These are phyloP conservation scores for Leishmania arabica DNA, from an alignment of 208 protist species.

Conservation along the genomic window DNA sequence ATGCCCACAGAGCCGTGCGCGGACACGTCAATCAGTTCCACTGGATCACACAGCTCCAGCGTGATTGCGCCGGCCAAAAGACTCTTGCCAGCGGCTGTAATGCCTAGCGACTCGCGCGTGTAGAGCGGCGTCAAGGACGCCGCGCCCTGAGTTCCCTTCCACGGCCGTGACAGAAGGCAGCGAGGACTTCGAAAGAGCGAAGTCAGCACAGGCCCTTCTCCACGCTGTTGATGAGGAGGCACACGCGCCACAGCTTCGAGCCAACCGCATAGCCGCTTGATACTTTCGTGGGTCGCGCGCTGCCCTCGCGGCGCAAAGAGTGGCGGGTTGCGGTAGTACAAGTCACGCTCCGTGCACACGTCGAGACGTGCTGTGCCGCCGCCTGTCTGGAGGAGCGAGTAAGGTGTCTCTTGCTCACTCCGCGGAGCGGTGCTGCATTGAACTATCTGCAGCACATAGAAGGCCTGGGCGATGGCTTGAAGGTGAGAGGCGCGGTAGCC, in stretches of 20 bases:
- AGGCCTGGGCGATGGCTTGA: constrained; percentile 20
- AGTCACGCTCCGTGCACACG: constrained; percentile 70
- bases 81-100: constrained; percentile 42
- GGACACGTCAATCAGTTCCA: constrained; percentile 15
- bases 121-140: constrained; percentile 15
- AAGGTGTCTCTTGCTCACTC: not conserved
- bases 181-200: constrained; percentile 19
- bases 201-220: not conserved
- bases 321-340: constrained; percentile 72
- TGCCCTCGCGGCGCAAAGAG: constrained; percentile 55
- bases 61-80: constrained; percentile 36
- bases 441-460: constrained; percentile 20
- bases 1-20: constrained; percentile 6
- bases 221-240: not conserved
- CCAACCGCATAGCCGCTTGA: constrained; percentile 37
- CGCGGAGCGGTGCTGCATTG: not conserved
- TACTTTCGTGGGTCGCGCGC: constrained; percentile 26
- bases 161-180: not conserved
- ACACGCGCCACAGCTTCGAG: constrained; percentile 23
- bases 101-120: constrained; percentile 49
- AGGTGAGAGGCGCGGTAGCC: constrained; percentile 23
- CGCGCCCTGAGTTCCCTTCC: not conserved
- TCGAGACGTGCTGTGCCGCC: not conserved
- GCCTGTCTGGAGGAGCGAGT: not conserved
- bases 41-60: constrained; percentile 27